A percentile compares a stretch with the other conserved stretches of the same genome.
phyloP scores from a whole-genome alignment of 2,329 filamentous ascomycete genomes.

The Xylariomycetidae sp. region DNA sequence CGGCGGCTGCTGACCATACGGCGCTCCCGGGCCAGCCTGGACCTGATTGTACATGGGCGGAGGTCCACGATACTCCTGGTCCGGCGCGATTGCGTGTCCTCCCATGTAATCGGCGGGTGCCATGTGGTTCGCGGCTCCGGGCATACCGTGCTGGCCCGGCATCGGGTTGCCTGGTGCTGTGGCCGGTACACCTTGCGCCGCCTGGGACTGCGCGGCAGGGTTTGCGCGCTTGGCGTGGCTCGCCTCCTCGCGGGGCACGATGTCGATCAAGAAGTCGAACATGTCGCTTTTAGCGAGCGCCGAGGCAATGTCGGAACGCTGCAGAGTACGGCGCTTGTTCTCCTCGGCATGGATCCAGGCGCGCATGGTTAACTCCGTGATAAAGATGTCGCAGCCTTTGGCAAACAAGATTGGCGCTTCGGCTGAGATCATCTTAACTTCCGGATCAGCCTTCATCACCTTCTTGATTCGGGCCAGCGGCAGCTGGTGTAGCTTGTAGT shows the following conservation, averaged over 20 bases:
- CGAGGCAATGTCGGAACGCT: conserved; percentile 93
- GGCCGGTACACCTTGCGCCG: conserved; percentile 34
- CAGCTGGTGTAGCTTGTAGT: conserved; percentile 97
- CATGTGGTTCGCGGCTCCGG: conserved; percentile 56
- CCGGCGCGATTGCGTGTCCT: conserved; percentile 57
- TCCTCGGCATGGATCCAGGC: conserved; percentile 99
- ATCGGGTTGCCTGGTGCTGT: conserved; percentile 43
- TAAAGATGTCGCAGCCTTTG: conserved; percentile 98
- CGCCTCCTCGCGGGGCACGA: conserved; percentile 92
- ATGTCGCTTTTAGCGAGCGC: conserved; percentile 96
- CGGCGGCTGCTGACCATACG: conserved; percentile 72
- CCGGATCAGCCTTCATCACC: conserved; percentile 98
- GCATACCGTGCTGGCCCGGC: conserved; percentile 45
- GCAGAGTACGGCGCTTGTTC: conserved; percentile 92
- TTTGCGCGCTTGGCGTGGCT: conserved; percentile 73
- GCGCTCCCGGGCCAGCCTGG: conserved; percentile 62
- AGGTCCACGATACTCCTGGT: conserved; percentile 74
- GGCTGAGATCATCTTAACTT: conserved; percentile 99
- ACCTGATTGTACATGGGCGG: conserved; percentile 79
- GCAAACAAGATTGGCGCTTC: conserved; percentile 97
- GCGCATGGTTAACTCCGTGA: conserved; percentile 97
- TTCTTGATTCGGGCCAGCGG: conserved; percentile 99
- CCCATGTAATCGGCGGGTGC: conserved; percentile 57
- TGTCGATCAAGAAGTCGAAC: conserved; percentile 99
- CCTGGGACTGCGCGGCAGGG: conserved; percentile 41